Base-by-base conservation (phyloP, 2,329 filamentous ascomycete species). In the Paraphoma chrysanthemicola region DNA sequence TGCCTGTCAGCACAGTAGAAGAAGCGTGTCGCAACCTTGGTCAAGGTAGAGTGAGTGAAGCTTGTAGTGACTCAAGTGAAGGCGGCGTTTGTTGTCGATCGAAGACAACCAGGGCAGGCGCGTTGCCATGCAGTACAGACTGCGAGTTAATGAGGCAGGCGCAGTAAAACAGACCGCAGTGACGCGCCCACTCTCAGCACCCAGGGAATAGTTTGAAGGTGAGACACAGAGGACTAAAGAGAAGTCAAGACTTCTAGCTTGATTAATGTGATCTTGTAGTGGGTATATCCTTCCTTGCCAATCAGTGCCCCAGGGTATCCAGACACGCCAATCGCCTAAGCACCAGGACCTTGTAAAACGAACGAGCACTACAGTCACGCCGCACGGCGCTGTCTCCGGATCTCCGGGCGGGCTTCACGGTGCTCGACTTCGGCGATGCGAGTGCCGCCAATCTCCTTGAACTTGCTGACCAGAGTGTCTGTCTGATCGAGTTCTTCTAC, bases 401-500 rank as follows among this genome's bases (percentile, higher is more conserved):
- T 53, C 44, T 62, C 51, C 33, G 56, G 47, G 8, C 60, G 56
- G 9, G 59, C 56, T 18, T 52, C 61, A 10, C 59, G 60, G 38
- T 63, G 58, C 36, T 67, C 64, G 1, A 59, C 74, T 18, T 77
- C 72, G 48, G 76, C 74, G 49, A 90, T 75, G 57, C 87, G 84
- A 73, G 90, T 91, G 23, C 89, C 90, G 29, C 88, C 93, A 73
- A 96, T 82, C 28, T 84, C 83, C 74, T 86, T 87, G 60, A 98
- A 84, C 75, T 88, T 95, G 53, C 85, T 84, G 7, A 87, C 84
- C 59, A 98, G 81, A 54, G 86, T 85, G 61, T 88, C 88, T 31
- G 84, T 83, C 29, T 81, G 77, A 57, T 83, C 78, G 58, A 98
- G 80, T 28, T 85, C 88, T 47, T 87, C 85, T 54, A 99, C 85